Conservation (phyloP, 2,329 filamentous ascomycete genomes). For the Trichoderma breve region DNA sequence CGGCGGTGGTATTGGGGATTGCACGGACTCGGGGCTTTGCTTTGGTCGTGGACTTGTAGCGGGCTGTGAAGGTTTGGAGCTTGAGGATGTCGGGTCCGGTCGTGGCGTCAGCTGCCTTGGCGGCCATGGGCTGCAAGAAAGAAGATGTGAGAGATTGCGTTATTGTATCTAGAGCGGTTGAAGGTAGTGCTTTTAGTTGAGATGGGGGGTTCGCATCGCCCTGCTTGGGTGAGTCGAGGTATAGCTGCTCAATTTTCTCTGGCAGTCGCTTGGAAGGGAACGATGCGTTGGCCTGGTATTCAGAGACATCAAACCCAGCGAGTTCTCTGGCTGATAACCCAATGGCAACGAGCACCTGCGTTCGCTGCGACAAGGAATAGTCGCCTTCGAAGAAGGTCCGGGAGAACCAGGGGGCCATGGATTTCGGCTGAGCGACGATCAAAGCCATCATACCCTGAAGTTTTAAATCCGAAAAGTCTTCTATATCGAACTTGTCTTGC, state of each 20-base stretch:
- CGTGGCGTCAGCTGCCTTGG: conserved; percentile 73
- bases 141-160: conserved; percentile 64
- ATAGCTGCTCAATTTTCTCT: conserved; percentile 68
- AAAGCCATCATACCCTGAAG: conserved; percentile 81
- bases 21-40: conserved; percentile 47
- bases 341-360: conserved; percentile 75
- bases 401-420: conserved; percentile 81
- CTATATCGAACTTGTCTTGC: conserved; percentile 80
- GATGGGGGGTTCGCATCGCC: conserved; percentile 30
- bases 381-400: conserved; percentile 88
- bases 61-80: conserved; percentile 80
- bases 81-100: conserved; percentile 84
- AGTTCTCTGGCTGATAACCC: conserved; percentile 82
- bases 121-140: conserved; percentile 79
- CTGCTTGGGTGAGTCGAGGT: conserved; percentile 43
- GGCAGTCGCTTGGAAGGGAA: conserved; percentile 85
- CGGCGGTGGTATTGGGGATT: conserved; percentile 74
- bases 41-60: conserved; percentile 36
- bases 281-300: conserved; percentile 46
- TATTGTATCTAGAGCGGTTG: conserved; percentile 65
- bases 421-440: conserved; percentile 69
- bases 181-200: conserved; percentile 50
- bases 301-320: conserved; percentile 67
- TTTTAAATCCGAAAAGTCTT: conserved; percentile 71
- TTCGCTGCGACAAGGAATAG: conserved; percentile 82